phyloP scores from a whole-genome alignment of 2,329 filamentous ascomycete genomes.

The Didymella sp. region DNA sequence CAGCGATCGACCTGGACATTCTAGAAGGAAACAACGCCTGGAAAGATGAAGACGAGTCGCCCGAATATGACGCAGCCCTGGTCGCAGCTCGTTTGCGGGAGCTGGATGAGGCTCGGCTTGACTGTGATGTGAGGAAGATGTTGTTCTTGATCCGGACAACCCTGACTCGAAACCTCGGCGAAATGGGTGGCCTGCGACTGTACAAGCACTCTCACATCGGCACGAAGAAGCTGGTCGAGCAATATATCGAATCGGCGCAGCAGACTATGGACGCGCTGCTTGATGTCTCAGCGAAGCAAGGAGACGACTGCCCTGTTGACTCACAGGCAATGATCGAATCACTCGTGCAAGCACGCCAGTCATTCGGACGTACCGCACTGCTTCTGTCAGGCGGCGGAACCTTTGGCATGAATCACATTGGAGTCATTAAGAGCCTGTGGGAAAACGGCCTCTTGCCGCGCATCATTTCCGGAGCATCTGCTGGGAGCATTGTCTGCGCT shows the following conservation, averaged over 20 bases:
- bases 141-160: constrained; percentile 81
- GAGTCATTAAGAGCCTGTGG: constrained; percentile 82
- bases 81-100: constrained; percentile 73
- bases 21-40: constrained; percentile 82
- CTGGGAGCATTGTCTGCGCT: constrained; percentile 83
- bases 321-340: constrained; percentile 69
- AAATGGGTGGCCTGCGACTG: constrained; percentile 81
- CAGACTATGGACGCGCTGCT: constrained; percentile 76
- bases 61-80: constrained; percentile 74
- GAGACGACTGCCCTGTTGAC: constrained; percentile 61
- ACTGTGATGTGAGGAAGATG: constrained; percentile 77
- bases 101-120: constrained; percentile 75
- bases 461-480: constrained; percentile 87
- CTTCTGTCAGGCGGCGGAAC: constrained; percentile 86
- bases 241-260: constrained; percentile 81
- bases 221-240: constrained; percentile 85
- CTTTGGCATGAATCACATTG: constrained; percentile 91
- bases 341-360: constrained; percentile 74
- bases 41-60: constrained; percentile 73
- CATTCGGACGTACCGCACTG: constrained; percentile 83
- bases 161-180: constrained; percentile 79
- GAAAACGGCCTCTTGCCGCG: constrained; percentile 77
- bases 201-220: constrained; percentile 86
- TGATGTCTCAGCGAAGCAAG: constrained; percentile 62
- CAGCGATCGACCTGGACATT: constrained; percentile 77